A percentile compares a stretch with the other conserved stretches of the same genome.
These are phyloP conservation scores for Geosmithia flava DNA, from an alignment of 2,329 filamentous ascomycete genomes.

Conservation along the genomic window DNA sequence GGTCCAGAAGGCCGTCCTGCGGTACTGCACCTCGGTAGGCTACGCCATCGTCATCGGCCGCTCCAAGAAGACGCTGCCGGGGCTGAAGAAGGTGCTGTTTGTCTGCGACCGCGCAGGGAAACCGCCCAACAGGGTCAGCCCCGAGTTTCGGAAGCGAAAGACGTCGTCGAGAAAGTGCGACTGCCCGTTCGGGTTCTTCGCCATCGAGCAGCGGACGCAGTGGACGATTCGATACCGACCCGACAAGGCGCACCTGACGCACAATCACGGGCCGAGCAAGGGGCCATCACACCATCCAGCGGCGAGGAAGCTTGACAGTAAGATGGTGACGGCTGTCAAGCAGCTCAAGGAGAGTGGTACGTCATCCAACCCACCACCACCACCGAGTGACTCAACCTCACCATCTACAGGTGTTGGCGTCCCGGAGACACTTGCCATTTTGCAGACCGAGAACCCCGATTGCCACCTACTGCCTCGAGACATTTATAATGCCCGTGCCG, in stretches of 20 bases:
- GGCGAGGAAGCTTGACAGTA: slow-evolving; percentile 52
- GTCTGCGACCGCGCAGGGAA: slow-evolving; percentile 55
- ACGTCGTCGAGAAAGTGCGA: slow-evolving; percentile 59
- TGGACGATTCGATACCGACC: slow-evolving; percentile 56
- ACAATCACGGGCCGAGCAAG: slow-evolving; percentile 56
- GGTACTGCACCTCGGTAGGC: slow-evolving; percentile 55
- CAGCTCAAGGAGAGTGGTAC: slow-evolving; percentile 53
- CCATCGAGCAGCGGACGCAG: slow-evolving; percentile 53
- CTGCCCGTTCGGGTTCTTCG: slow-evolving; percentile 58
- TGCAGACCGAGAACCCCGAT: slow-evolving; percentile 51
- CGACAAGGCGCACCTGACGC: slow-evolving; percentile 41
- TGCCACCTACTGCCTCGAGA: slow-evolving; percentile 51
- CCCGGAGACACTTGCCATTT: slow-evolving; percentile 52
- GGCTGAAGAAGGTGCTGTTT: slow-evolving; percentile 55
- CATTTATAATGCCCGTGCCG: slow-evolving; percentile 55
- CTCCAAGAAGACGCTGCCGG: slow-evolving; percentile 55
- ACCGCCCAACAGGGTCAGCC: slow-evolving; percentile 47
- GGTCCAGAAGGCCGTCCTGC: slow-evolving; percentile 49
- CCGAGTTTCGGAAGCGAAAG: slow-evolving; percentile 51
- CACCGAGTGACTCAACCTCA: slow-evolving; percentile 12
- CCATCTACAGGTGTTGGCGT: slow-evolving; percentile 45
- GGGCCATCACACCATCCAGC: slow-evolving; percentile 55
- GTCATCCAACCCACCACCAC: slow-evolving; percentile 10
- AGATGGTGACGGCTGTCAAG: slow-evolving; percentile 56
- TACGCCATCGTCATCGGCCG: slow-evolving; percentile 57